Evolutionary conservation across 2,329 filamentous ascomycete genomes (phyloP).

Genomic region (Drechslerella coelobrocha): DNA sequence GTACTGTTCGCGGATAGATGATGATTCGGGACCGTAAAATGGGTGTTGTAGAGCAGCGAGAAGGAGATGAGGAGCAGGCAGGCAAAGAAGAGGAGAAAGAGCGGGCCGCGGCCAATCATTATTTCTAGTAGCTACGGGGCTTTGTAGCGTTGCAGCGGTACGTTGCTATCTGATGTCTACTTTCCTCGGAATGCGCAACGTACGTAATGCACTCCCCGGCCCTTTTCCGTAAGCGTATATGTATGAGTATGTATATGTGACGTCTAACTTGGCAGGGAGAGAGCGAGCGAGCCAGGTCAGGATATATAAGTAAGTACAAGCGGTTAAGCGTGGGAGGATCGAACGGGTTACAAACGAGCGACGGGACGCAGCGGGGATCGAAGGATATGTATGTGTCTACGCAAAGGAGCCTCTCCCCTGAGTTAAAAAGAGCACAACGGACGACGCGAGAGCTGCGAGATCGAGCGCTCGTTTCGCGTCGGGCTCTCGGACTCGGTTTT

Average conservation of each 20-base stretch:
- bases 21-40: constrained; percentile 8
- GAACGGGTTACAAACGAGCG: constrained; percentile 2
- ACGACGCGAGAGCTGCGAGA: too few relatives aligned
- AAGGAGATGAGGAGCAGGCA: constrained; percentile 46
- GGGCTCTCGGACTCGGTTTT: too few relatives aligned
- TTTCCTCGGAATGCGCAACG: neutral
- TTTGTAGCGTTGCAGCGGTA: neutral
- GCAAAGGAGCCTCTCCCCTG: neutral
- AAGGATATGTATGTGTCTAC: neutral
- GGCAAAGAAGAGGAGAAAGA: constrained; percentile 49
- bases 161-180: neutral
- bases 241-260: too few relatives aligned
- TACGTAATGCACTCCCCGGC: neutral
- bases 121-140: too few relatives aligned
- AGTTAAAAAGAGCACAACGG: constrained; percentile 3
- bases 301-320: neutral
- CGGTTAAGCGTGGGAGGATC: too few relatives aligned
- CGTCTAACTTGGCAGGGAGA: too few relatives aligned
- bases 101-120: constrained; percentile 44
- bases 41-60: constrained; percentile 46
- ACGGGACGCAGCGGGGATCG: neutral
- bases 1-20: constrained; percentile 3
- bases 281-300: too few relatives aligned
- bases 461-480: too few relatives aligned
- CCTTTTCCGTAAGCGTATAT: neutral